Evolutionary conservation across 768 basidiomycete species (phyloP), one percentile per base, ranked within the genome.

Genomic region (Leccinum ochraceum): DNA sequence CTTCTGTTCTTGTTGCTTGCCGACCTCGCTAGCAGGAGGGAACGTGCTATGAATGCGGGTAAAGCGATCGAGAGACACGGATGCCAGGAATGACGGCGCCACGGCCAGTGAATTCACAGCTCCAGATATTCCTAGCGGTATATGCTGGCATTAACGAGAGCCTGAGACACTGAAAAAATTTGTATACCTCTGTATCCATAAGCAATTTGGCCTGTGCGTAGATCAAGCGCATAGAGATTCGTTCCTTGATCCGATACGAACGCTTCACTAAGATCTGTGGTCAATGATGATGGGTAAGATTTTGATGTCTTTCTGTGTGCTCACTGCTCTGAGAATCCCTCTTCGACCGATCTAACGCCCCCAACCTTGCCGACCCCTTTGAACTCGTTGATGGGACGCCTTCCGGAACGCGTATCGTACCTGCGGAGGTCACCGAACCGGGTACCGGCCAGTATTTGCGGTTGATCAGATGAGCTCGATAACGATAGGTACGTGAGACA

Each of bases 401-500:
- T 83, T 24, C 83, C 85, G 8, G 84, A 79, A 55, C 90, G 85
- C 1, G 86, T 88, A 66, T 95, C 93, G 66, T 95, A 95, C 46
- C 83, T 80, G 50, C 88, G 84, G 6, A 94, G 76, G 65, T 90
- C 82, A 20, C 93, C 93, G 48, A 86, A 75, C 58, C 84, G 82
- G 0, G 90, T 92, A 0, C 93, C 93, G n/a, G 85, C 81, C 16
- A 87, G 72, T 24, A 94, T 71, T 44, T 87, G 82, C 36, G 82
- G 78, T 20, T 75, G 72, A 44, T 65, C 57, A 58, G 71, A n/a
- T 62, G 71, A 28, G 11, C 66, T 32, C 63, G 78, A 77, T 4
- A 79, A 68, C 6, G 79, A 73, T 3, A 91, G 70, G 67, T 85
- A 90, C 3, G 84, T 74, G 28, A 95, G 76, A 14, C 86, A 82